Conservation (phyloP, 176 grass and related monocot species). For the Phragmites australis region DNA sequence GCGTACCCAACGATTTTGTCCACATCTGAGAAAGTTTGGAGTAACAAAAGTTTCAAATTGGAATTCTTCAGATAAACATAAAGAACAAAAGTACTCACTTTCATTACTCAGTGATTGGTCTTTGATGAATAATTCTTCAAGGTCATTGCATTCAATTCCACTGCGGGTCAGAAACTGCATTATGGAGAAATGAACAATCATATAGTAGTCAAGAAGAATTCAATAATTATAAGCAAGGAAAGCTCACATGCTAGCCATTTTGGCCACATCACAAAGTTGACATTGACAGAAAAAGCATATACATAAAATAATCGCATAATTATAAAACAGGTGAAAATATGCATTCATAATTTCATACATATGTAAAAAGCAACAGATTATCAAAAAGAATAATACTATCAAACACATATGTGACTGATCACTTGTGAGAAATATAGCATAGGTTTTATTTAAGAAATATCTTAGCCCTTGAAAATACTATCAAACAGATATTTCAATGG, state of each 20-base stretch:
- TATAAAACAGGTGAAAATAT: neutral
- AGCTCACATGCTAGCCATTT: neutral
- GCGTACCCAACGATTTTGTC: conserved; percentile 96
- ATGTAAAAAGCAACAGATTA: neutral
- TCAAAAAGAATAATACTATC: neutral
- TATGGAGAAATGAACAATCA: conserved; percentile 1
- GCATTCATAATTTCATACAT: conserved; percentile 9
- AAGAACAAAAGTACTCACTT: conserved; percentile 65
- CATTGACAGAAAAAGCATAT: neutral
- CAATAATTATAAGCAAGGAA: neutral
- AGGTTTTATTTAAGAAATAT: neutral
- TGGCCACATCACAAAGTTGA: neutral
- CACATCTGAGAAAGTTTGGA: conserved; percentile 66
- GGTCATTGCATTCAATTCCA: conserved; percentile 82
- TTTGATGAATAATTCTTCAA: conserved; percentile 92
- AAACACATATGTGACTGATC: neutral
- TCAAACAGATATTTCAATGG: conserved; percentile 1
- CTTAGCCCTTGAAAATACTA: neutral
- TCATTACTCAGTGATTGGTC: conserved; percentile 91
- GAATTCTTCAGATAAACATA: conserved; percentile 3
- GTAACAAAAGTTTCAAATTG: conserved; percentile 24
- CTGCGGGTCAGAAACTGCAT: conserved; percentile 78
- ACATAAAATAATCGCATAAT: neutral
- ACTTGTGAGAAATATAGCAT: conserved; percentile 8
- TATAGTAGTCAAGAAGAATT: conserved; percentile 20